Base-by-base conservation (phyloP, 169 alveolate genomes). In the Blepharisma undulans region DNA sequence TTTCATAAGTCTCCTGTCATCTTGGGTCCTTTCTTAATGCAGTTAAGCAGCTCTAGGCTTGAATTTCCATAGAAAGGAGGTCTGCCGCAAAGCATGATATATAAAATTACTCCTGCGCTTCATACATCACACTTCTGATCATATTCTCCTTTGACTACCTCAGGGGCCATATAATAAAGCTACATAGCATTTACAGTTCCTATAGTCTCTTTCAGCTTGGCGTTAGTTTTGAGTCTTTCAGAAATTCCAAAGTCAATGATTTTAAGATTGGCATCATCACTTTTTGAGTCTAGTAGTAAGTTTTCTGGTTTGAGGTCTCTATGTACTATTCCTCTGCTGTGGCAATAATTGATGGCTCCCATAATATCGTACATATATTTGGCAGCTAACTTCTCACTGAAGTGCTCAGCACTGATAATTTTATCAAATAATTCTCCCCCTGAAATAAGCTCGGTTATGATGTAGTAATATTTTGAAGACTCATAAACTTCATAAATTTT, bases 121-220 rank as follows among this genome's bases (percentile, higher is more conserved):
- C 97, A 95, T 5, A 95, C 33, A 84, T 95, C 97, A 32, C 95
- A 93, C 80, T 92, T 93, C 71, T 94, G 94, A 89, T 93, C 87
- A 72, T 93, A 95, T 36, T 94, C 92, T 34, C 96, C 96, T 89
- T 92, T 79, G 27, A 97, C 84, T 22, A 96, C 97, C 85, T 96
- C 98, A 12, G 98, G 98, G n/a, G 97, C 95, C 6, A 96, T 93
- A 84, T 94, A 97, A 90, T 93, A 95, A 3, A 97, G 93, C 86
- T 78, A 78, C 6, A 29, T 78, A 29, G 25, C 25, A 29, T 21
- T 78, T 78, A 78, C 86, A 22, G 97, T 95, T 77, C 98, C 98
- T 32, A 95, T 94, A 77, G 90, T 91, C 12, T 96, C 89, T 36
- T 92, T 86, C 90, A 95, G 88, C 72, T 91, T 84, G 8, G 66